Evolutionary conservation across 2,329 filamentous ascomycete genomes (phyloP), one percentile per base, ranked within the genome.

Genomic region (Harringtonia aguacate): DNA sequence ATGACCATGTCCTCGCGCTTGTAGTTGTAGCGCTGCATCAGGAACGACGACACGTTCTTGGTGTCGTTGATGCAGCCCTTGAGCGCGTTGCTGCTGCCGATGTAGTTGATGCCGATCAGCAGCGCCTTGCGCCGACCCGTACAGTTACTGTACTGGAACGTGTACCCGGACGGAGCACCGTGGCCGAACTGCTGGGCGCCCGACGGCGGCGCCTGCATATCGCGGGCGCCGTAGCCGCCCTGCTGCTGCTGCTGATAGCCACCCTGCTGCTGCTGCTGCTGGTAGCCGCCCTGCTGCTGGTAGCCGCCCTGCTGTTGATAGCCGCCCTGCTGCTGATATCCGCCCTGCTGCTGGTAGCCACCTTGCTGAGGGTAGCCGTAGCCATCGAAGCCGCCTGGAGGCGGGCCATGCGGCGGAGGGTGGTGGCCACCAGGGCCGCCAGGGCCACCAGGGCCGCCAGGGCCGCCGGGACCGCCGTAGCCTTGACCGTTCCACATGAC

Each of bases 31-130:
- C 70, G 68, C 58, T 80, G 70, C 51, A 80, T 78, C 48, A 88
- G 64, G 61, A 86, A 88, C 44, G 65, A 64, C 28, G 81, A 85
- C 62, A 88, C 75, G 58, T 88, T 88, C 64, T 81, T 79, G 29
- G 84, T 81, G 59, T 88, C 84, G 63, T 88, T 88, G 71, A 88
- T 86, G 62, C 84, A 88, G 36, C 84, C 84, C 47, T 78, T 70
- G 43, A 88, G 73, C 67, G 86, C 80, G 39, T 77, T 82, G 20
- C 78, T 64, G 57, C 84, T 79, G 42, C 79, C 77, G 54, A 86
- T 82, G 67, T 88, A 88, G 69, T 88, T 88, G 69, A 88, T 86
- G 42, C 84, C 84, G 50, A 88, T 85, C 45, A 88, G 65, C 45
- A 88, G 65, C 8, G 84, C 84, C 66, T 86, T 86, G 55, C 83